phyloP scores from a whole-genome alignment of 345 rosid genomes.

The Microthlaspi erraticum region DNA sequence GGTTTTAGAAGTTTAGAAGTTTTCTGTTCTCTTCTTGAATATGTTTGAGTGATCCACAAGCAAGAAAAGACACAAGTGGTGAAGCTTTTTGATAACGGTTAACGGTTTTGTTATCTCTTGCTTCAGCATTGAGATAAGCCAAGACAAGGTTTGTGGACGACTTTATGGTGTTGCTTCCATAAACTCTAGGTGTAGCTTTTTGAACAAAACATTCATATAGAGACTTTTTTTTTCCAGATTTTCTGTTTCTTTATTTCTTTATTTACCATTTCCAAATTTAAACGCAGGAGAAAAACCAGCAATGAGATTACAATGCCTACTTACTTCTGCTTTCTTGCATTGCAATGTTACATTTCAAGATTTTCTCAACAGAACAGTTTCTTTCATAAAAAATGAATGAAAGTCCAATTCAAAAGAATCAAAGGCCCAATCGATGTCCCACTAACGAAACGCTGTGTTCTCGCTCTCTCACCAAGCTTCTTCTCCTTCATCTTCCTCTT shows the following conservation, averaged over 20 bases:
- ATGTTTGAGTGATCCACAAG: no score
- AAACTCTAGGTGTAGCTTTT: conserved; percentile 69
- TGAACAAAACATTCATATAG: conserved; percentile 14
- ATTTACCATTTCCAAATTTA: not conserved
- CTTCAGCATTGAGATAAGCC: conserved; percentile 76
- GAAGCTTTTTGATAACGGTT: no score
- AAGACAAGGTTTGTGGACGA: conserved; percentile 86
- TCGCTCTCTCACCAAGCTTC: no score
- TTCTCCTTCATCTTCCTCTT: no score
- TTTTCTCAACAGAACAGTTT: conserved; percentile 84
- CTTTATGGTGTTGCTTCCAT: conserved; percentile 95
- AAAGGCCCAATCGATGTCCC: no score
- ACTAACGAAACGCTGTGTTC: no score
- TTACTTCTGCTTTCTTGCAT: conserved; percentile 83
- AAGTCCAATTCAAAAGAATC: no score
- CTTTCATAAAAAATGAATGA: no score
- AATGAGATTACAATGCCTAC: conserved; percentile 90
- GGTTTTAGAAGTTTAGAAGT: no score
- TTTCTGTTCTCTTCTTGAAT: no score
- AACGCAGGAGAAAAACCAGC: conserved; percentile 68
- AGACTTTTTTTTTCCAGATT: not conserved
- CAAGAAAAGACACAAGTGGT: no score
- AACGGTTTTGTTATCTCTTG: no score
- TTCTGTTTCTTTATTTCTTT: not conserved
- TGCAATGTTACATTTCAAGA: conserved; percentile 94